Evolutionary conservation across 2,329 filamentous ascomycete species (phyloP).

Genomic region (Monosporascus sp.): DNA sequence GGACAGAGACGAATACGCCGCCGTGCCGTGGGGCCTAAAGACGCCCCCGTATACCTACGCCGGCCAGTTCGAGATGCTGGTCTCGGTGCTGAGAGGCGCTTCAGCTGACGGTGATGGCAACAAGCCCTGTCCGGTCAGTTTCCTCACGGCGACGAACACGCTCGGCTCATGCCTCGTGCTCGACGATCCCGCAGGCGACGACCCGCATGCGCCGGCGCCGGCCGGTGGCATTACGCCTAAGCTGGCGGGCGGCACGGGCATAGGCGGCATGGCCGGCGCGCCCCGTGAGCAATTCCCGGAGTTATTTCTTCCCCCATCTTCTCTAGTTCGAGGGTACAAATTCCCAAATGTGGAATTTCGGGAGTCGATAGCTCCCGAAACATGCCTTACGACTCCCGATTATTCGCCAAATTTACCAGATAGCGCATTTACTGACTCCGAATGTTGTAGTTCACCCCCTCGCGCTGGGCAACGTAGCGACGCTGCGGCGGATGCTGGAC

Average conservation of each 20-base stretch:
- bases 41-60: slow-evolving; percentile 71
- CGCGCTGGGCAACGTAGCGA: slow-evolving; percentile 70
- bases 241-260: slow-evolving; percentile 50
- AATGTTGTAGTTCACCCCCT: slow-evolving; percentile 75
- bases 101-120: slow-evolving; percentile 16
- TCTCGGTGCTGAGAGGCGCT: slow-evolving; percentile 40
- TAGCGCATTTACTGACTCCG: too few species aligned
- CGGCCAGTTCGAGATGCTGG: slow-evolving; percentile 56
- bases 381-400: too few species aligned
- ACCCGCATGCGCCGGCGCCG: slow-evolving; percentile 12
- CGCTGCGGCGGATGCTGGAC: slow-evolving; percentile 57
- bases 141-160: slow-evolving; percentile 71
- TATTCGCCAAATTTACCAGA: too few species aligned
- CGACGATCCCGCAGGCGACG: slow-evolving; percentile 15
- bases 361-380: too few species aligned
- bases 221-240: slow-evolving; percentile 32
- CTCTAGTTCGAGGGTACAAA: too few species aligned
- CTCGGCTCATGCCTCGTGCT: slow-evolving; percentile 64
- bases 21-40: slow-evolving; percentile 59
- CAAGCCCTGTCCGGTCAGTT: slow-evolving; percentile 45
- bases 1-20: not conserved
- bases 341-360: too few species aligned
- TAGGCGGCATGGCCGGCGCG: slow-evolving; percentile 69
- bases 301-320: too few species aligned
- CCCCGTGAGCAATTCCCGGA: too few species aligned